phyloP scores from a whole-genome alignment of 495 filamentous ascomycete genomes.

The Xylaria grammica region DNA sequence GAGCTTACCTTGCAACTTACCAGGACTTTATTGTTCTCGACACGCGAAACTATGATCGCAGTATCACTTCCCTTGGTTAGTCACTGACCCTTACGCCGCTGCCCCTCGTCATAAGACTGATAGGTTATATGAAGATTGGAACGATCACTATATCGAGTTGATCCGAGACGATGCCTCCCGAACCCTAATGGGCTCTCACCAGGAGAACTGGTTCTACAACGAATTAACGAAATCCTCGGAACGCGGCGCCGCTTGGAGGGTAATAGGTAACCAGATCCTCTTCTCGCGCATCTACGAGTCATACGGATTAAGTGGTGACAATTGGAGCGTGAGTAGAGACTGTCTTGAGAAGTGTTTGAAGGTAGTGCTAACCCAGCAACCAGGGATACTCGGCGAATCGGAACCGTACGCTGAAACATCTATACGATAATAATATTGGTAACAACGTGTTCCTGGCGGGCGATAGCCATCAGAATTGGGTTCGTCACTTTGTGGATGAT shows the following conservation, averaged over 20 bases:
- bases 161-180: conserved; percentile 64
- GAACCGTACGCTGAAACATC: conserved; percentile 63
- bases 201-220: conserved; percentile 74
- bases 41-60: conserved; percentile 70
- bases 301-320: conserved; percentile 31
- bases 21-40: conserved; percentile 73
- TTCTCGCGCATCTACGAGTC: conserved; percentile 65
- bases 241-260: conserved; percentile 64
- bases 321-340: conserved; percentile 35
- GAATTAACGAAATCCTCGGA: conserved; percentile 56
- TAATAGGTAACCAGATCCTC: conserved; percentile 69
- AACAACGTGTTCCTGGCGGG: conserved; percentile 73
- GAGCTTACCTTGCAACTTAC: conserved; percentile 1
- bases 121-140: conserved; percentile 42
- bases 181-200: conserved; percentile 65
- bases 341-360: conserved; percentile 20
- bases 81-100: background rate
- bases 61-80: conserved; percentile 49
- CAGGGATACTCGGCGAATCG: conserved; percentile 68
- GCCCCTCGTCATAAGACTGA: background rate
- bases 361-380: conserved; percentile 54
- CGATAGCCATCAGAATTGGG: conserved; percentile 69
- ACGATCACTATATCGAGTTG: conserved; percentile 60
- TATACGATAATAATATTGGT: conserved; percentile 65
- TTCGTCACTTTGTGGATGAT: conserved; percentile 25